These are phyloP conservation scores for Syzygium malaccense DNA, from an alignment of 441 rosid species.

Conservation along the genomic window DNA sequence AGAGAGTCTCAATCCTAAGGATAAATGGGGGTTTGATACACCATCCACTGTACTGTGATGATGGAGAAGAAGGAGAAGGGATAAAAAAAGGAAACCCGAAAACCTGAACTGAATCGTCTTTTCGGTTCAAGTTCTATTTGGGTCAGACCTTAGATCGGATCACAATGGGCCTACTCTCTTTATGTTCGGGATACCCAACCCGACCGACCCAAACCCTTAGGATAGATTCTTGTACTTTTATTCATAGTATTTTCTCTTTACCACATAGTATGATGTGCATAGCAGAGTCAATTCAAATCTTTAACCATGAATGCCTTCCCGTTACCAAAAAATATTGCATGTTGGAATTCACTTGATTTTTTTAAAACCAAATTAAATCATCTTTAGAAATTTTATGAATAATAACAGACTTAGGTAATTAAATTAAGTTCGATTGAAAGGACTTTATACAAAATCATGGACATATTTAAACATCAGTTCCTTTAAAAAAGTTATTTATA, in stretches of 20 bases:
- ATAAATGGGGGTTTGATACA: background rate
- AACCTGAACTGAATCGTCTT: rapidly evolving
- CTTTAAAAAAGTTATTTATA: background rate
- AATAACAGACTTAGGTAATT: background rate
- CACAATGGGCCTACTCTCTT: too few species aligned
- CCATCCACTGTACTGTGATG: background rate
- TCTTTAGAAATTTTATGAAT: background rate
- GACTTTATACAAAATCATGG: background rate
- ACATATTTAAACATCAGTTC: background rate
- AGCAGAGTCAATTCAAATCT: background rate
- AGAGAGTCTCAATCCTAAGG: background rate
- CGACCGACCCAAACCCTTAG: background rate
- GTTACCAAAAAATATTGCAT: background rate
- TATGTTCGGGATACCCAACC: background rate
- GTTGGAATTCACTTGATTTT: background rate
- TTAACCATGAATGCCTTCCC: background rate
- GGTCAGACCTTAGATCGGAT: background rate
- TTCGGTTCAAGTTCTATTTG: background rate
- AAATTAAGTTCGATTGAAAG: rapidly evolving
- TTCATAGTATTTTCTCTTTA: background rate
- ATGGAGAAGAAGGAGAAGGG: background rate
- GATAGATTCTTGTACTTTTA: background rate
- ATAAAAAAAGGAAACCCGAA: background rate
- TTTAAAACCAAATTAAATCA: background rate
- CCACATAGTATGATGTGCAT: background rate